Evolutionary conservation across 2,329 filamentous ascomycete genomes (phyloP).

Genomic region (Penicillium sp.): DNA sequence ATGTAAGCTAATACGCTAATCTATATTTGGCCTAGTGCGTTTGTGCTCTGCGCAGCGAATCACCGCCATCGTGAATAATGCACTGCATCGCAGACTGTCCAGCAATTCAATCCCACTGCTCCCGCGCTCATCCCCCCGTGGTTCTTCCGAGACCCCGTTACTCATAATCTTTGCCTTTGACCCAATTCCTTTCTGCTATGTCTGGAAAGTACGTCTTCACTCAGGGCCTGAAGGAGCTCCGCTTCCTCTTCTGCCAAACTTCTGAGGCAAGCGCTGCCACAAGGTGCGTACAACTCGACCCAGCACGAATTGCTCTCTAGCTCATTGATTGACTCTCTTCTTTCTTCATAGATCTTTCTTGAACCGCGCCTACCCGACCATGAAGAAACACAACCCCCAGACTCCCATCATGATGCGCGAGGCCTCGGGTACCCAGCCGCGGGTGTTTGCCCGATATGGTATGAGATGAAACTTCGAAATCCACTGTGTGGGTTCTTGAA

Average conservation of each 20-base stretch:
- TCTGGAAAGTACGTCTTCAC: slow-evolving; percentile 90
- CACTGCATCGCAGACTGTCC: slow-evolving; percentile 10
- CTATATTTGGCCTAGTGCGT: slow-evolving; percentile 17
- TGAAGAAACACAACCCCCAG: slow-evolving; percentile 98
- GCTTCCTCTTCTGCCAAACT: slow-evolving; percentile 96
- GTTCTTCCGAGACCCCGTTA: slow-evolving; percentile 8
- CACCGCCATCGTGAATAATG: slow-evolving; percentile 25
- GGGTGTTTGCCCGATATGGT: slow-evolving; percentile 93
- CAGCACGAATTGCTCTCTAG: not conserved
- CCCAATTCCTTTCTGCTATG: slow-evolving; percentile 57
- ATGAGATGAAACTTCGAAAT: slow-evolving; percentile 31
- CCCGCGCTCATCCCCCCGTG: slow-evolving; percentile 6
- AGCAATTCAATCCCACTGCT: slow-evolving; percentile 3
- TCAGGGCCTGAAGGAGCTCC: slow-evolving; percentile 86
- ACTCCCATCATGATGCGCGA: slow-evolving; percentile 94
- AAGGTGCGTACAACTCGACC: slow-evolving; percentile 60
- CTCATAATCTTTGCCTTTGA: not conserved
- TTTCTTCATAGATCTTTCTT: slow-evolving; percentile 72
- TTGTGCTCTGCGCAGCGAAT: slow-evolving; percentile 22
- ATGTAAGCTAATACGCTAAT: slow-evolving; percentile 29
- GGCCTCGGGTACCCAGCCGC: slow-evolving; percentile 78
- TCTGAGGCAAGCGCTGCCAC: slow-evolving; percentile 85
- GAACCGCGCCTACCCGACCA: slow-evolving; percentile 86
- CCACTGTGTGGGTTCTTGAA: not conserved
- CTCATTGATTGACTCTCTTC: not conserved